phyloP scores from a whole-genome alignment of 192 early-diverging fungal species.

The Linnemannia zychae region DNA sequence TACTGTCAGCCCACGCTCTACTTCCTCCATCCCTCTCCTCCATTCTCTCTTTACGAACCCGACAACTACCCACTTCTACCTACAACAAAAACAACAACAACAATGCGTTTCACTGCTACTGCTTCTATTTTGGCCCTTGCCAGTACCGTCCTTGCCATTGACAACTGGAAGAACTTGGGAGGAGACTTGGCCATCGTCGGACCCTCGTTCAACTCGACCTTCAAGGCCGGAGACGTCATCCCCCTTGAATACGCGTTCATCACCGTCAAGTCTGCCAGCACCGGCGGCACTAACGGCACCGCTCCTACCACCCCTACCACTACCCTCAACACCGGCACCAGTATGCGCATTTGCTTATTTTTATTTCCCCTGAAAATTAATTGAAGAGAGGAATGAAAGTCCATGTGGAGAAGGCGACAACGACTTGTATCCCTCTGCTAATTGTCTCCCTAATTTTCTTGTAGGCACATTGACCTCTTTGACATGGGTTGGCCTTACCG shows the following conservation, averaged over 20 bases:
- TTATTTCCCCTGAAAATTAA: background rate
- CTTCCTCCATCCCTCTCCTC: background rate
- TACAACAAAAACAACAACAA: background rate
- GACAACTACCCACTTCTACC: background rate
- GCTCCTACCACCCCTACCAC: background rate
- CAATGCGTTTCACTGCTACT: slow-evolving; percentile 40
- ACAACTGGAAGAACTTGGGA: slow-evolving; percentile 43
- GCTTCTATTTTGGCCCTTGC: slow-evolving; percentile 27
- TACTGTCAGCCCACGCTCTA: background rate
- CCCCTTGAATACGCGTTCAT: slow-evolving; percentile 49
- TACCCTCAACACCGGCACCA: slow-evolving; percentile 11
- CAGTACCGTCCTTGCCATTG: slow-evolving; percentile 19
- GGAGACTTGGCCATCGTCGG: slow-evolving; percentile 42
- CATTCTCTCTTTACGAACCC: slow-evolving; percentile 1
- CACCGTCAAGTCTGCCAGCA: slow-evolving; percentile 20
- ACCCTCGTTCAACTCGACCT: slow-evolving; percentile 38
- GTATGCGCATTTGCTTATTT: slow-evolving; percentile 4
- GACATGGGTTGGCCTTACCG: slow-evolving; percentile 27
- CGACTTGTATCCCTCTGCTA: background rate
- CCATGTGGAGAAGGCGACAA: background rate
- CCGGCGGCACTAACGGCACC: slow-evolving; percentile 21
- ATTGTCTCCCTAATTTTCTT: too few relatives aligned
- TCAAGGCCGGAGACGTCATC: slow-evolving; percentile 55
- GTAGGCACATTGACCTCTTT: slow-evolving; percentile 40
- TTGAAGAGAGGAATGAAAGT: background rate